Evolutionary conservation across 2,329 filamentous ascomycete genomes (phyloP), one percentile per base, ranked within the genome.

Genomic region (Furcasterigmium furcatum): DNA sequence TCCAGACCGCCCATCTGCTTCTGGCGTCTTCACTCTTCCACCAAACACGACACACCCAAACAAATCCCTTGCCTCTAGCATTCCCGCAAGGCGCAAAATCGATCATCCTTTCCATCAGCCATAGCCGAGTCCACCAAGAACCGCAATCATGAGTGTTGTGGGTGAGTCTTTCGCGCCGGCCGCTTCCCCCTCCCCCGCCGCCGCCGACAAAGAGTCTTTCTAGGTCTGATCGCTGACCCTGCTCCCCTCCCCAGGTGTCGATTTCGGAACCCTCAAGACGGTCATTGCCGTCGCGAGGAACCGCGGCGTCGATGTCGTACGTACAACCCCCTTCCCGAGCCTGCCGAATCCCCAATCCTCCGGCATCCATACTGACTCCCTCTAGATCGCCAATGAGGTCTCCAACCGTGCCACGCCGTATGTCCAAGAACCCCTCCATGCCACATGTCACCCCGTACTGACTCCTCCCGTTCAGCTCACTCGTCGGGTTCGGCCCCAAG

Each of bases 331-430:
- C 43, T 44, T 42, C 16, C 19, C 35, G 24, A 38, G 29, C 22
- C 20, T n/a, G 16, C 14, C n/a, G 20, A 19, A 20, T 30, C 16
- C 25, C 24, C 20, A 25, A 18, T 10, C 41, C 45, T 18, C 12
- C 32, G 43, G 50, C 34, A 43, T 43, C 39, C 29, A 40, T 43
- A 21, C 48, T 49, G 3, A 18, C 34, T 19, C n/a, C 46, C 44
- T 59, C 46, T 62, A 96, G 91, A 95, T 99, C 67, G 87, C 90
- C 76, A 99, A 99, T 79, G 94, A 99, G 74, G 94, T 97, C 60
- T 99, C 94, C 57, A 97, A 99, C 81, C 87, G 94, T 72, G 85
- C 90, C 51, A 99, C 94, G 59, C 94, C 94, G 89, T 96, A 88
- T 80, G 91, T 85, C 46, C 27, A n/a, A 25, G 32, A 41, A 29